Conservation (phyloP, 306 rosid genomes). For the Clitoria ternatea region DNA sequence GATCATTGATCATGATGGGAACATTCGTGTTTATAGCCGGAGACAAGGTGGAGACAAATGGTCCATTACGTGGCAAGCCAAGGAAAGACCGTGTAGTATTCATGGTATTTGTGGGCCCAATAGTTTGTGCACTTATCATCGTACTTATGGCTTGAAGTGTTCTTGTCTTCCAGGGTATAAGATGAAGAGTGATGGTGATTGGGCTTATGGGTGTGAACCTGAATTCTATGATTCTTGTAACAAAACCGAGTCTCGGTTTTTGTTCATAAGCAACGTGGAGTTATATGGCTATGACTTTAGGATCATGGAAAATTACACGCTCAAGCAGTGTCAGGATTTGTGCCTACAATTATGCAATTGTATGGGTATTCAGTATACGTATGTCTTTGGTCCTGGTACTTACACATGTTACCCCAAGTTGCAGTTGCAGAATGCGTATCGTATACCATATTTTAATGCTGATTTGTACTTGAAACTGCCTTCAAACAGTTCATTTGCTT, state of each 20-base stretch:
- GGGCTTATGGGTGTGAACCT: constrained; percentile 46
- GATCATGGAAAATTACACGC: constrained; percentile 27
- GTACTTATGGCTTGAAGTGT: constrained; percentile 17
- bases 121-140: constrained; percentile 31
- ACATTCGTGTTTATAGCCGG: constrained; percentile 44
- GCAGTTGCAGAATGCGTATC: constrained; percentile 41
- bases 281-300: constrained; percentile 45
- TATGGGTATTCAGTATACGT: constrained; percentile 35
- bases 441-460: constrained; percentile 27
- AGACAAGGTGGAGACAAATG: constrained; percentile 19
- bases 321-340: constrained; percentile 22
- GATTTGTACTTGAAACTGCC: constrained; percentile 43
- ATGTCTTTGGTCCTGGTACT: not conserved
- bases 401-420: constrained; percentile 43
- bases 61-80: constrained; percentile 50
- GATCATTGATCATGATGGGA: constrained; percentile 50
- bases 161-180: constrained; percentile 41
- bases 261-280: constrained; percentile 25
- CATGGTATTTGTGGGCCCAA: constrained; percentile 53
- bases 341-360: constrained; percentile 41
- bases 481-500: not conserved
- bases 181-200: constrained; percentile 19
- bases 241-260: constrained; percentile 17
- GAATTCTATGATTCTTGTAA: constrained; percentile 30
- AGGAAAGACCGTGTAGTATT: constrained; percentile 34